Evolutionary conservation across 2,329 filamentous ascomycete species (phyloP).

Genomic region (Colletotrichum kahawae): DNA sequence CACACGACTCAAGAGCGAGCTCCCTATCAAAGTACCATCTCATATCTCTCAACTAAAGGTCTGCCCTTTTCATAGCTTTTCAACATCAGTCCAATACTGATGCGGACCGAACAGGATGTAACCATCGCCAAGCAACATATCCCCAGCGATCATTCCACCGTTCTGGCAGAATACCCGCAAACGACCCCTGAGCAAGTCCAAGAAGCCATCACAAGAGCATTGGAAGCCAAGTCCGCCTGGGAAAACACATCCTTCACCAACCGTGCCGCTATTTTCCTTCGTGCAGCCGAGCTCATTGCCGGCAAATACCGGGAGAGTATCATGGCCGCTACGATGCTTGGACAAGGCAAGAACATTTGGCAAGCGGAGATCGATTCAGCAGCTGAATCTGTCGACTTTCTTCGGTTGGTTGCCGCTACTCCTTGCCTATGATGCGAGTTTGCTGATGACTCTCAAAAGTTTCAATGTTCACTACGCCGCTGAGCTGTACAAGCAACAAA

Average conservation of each 20-base stretch:
- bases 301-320: slow-evolving; percentile 95
- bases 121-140: background rate
- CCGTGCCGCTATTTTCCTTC: slow-evolving; percentile 90
- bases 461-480: slow-evolving; percentile 88
- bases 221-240: slow-evolving; percentile 85
- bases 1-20: background rate
- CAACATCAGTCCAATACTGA: background rate
- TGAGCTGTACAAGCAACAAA: slow-evolving; percentile 87
- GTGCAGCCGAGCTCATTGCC: slow-evolving; percentile 88
- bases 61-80: accelerated
- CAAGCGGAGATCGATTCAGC: slow-evolving; percentile 97
- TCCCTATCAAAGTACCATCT: background rate
- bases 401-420: slow-evolving; percentile 52
- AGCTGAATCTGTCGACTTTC: slow-evolving; percentile 91
- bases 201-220: slow-evolving; percentile 80
- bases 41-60: background rate
- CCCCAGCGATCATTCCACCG: slow-evolving; percentile 77
- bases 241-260: slow-evolving; percentile 87
- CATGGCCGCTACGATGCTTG: slow-evolving; percentile 94
- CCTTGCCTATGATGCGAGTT: background rate
- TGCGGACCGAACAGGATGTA: background rate
- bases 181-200: slow-evolving; percentile 79
- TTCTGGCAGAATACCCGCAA: slow-evolving; percentile 83
- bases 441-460: background rate
- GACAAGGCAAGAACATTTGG: slow-evolving; percentile 98